Evolutionary conservation across 2,329 filamentous ascomycete species (phyloP).

Genomic region (Trichoderma aggressivum): DNA sequence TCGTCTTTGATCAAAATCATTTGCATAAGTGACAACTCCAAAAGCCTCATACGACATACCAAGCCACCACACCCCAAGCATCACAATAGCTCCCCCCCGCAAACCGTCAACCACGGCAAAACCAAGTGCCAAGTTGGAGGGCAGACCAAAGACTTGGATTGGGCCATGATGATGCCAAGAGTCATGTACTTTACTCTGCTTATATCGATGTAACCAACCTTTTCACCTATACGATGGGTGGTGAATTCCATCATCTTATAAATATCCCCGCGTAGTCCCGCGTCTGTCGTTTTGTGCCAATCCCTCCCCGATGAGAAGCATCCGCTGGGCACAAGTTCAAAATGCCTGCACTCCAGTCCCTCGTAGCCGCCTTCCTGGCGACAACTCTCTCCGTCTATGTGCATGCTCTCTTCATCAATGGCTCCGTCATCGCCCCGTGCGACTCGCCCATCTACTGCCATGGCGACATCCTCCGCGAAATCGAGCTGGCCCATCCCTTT

Average conservation of each 20-base stretch:
- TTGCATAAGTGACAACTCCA: not conserved
- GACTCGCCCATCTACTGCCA: constrained; percentile 66
- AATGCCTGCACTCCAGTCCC: constrained; percentile 5
- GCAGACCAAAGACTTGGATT: not conserved
- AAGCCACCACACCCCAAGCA: not conserved
- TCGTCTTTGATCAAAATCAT: not conserved
- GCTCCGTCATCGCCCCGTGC: constrained; percentile 59
- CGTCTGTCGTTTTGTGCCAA: not conserved
- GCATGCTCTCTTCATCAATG: constrained; percentile 56
- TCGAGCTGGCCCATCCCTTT: constrained; percentile 63
- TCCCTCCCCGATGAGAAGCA: not conserved
- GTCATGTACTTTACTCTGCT: not conserved
- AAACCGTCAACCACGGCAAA: not conserved
- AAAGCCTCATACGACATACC: constrained; percentile 8
- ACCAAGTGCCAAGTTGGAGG: not conserved
- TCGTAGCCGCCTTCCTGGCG: not conserved
- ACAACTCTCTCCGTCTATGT: not conserved
- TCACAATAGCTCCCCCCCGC: not conserved
- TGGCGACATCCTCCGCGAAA: constrained; percentile 58
- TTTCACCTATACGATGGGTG: not conserved
- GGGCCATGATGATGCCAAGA: not conserved
- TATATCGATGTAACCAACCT: not conserved
- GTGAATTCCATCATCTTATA: not conserved
- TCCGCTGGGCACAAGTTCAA: not conserved
- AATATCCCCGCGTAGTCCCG: not conserved